Evolutionary conservation across 2,329 filamentous ascomycete species (phyloP), one percentile per base, ranked within the genome.

Genomic region (Colletotrichum sidae): DNA sequence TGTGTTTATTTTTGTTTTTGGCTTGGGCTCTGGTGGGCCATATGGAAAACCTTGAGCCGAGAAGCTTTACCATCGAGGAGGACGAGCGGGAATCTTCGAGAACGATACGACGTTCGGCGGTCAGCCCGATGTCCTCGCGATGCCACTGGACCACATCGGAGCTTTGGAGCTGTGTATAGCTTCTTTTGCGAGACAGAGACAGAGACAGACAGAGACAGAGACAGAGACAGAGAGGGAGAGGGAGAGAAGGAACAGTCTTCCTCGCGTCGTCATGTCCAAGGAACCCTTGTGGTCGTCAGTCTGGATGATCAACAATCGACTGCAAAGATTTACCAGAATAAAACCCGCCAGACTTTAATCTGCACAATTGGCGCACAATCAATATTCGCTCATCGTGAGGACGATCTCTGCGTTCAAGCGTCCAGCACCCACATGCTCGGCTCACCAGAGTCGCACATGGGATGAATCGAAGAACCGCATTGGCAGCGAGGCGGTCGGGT

Each of bases 351-450:
- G 45, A 42, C 15, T 15, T 46, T 44, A 42, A 7, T 34, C 45
- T 10, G 34, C 37, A 25, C 25, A 44, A 58, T 51, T 44, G 37
- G 46, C 54, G 17, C 45, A 35, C 0, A 11, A 15, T n/a, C 8
- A 12, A 44, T 50, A 51, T 17, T 49, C 55, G 45, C 55, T 58
- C 55, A 58, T 10, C 12, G 25, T 13, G 45, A 13, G 47, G 55
- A 42, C 10, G 55, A 42, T 50, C 45, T 3, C 3, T 45, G 8
- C 12, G 11, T 37, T 15, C 10, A 52, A 52, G 35, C 15, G 33
- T 54, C 38, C 51, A 44, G 51, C 0, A 17, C 13, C 39, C 10
- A 47, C 25, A 33, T 17, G 0, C n/a, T 13, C 50, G 35, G 13
- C 11, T 8, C 13, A 44, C 13, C 41, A 9, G 13, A 15, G 15